phyloP scores from a whole-genome alignment of 2,329 filamentous ascomycete species.

The Cordyceps cateniannulata region DNA sequence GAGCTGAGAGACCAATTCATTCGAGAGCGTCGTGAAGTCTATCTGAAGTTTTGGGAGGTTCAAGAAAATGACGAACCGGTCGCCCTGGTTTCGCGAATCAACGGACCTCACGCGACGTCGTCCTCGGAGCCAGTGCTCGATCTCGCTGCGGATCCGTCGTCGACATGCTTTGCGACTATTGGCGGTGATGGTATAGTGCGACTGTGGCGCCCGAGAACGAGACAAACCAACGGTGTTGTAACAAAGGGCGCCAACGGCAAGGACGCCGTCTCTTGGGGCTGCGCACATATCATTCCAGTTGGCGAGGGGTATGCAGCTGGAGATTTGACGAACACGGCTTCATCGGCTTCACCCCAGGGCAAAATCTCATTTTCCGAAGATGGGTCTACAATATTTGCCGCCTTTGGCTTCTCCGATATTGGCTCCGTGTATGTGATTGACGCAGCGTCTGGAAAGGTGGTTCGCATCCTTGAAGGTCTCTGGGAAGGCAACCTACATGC shows the following conservation, averaged over 20 bases:
- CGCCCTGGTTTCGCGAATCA: conserved; percentile 75
- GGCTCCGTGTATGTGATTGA: conserved; percentile 73
- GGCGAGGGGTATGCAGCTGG: conserved; percentile 42
- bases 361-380: conserved; percentile 75
- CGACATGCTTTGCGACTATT: conserved; percentile 72
- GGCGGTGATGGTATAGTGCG: conserved; percentile 74
- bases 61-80: conserved; percentile 52
- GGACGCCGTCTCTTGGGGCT: conserved; percentile 69
- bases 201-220: conserved; percentile 71
- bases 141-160: conserved; percentile 62
- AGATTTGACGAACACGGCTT: conserved; percentile 22
- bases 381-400: conserved; percentile 73
- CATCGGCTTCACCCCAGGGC: conserved; percentile 40
- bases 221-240: conserved; percentile 61
- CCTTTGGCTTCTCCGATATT: conserved; percentile 46
- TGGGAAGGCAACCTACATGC: conserved; percentile 59
- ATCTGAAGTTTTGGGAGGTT: conserved; percentile 85
- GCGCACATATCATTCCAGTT: conserved; percentile 53
- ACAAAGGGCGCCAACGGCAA: conserved; percentile 51
- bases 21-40: conserved; percentile 59
- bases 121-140: conserved; percentile 59
- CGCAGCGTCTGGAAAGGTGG: conserved; percentile 58
- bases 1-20: conserved; percentile 39
- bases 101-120: conserved; percentile 66
- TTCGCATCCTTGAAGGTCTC: conserved; percentile 60